A percentile compares a stretch with the other conserved stretches of the same genome.
These are phyloP conservation scores for Cronartium quercuum DNA, from an alignment of 1,284 basidiomycete genomes.

Conservation along the genomic window DNA sequence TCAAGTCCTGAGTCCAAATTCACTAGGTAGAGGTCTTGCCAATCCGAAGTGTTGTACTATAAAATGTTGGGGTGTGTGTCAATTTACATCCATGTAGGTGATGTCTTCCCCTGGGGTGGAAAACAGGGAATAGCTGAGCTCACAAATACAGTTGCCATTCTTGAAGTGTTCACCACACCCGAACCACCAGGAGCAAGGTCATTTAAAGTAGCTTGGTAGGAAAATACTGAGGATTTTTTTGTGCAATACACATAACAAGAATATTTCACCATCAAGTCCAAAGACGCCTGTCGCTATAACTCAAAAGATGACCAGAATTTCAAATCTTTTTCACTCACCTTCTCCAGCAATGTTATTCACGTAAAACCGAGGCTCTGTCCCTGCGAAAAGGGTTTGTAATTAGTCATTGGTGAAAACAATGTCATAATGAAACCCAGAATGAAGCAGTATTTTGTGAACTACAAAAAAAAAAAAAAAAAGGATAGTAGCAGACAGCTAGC, in stretches of 20 bases:
- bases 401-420: too few species aligned
- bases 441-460: too few species aligned
- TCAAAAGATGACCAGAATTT: too few species aligned
- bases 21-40: neutral
- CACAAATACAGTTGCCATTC: neutral
- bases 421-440: too few species aligned
- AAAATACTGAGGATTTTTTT: neutral
- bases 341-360: neutral
- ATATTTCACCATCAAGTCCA: neutral
- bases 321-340: too few species aligned
- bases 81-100: neutral
- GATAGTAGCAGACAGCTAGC: too few species aligned
- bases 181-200: neutral
- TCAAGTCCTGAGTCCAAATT: neutral
- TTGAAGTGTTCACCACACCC: neutral
- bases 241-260: neutral
- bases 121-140: neutral
- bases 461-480: too few species aligned
- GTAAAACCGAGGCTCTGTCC: neutral
- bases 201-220: neutral
- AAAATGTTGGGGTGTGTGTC: neutral
- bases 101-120: too few species aligned
- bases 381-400: neutral
- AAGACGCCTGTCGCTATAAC: too few species aligned
- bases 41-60: neutral